Base-by-base conservation (phyloP, 305 asterid species). In the Fraxinus nigra region DNA sequence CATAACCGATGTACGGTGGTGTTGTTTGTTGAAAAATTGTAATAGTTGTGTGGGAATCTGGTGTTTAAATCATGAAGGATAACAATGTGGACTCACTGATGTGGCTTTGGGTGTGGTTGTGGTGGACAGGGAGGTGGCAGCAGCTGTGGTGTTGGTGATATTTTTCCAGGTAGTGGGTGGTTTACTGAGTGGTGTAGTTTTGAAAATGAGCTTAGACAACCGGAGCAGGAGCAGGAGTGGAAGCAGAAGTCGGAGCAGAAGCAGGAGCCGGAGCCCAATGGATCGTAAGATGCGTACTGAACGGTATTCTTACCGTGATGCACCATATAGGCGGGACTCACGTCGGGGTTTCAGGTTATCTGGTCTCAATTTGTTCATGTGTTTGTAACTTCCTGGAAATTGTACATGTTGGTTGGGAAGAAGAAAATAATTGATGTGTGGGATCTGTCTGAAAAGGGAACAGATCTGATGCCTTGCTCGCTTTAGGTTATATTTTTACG, bases 291-390 rank as follows among this genome's bases (percentile, higher is more conserved):
- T 61, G 38, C 86, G 63, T 4, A 77, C 80, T 20, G 87, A 81
- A 72, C 85, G 83, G 74, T 51, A 72, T 38, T 84, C 86, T 78
- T 80, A 76, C 61, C 79, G 78, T 70, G 85, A 75, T 69, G 74
- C 82, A 70, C 79, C 75, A 32, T 46, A 28, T 40, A 34, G 77
- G 75, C 78, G 84, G 80, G 87, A 80, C 77, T 24, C 76, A 18
- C 83, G 75, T 80, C 84, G 77, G 81, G 84, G 79, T 84, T 80
- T 80, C 87, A 84, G 87, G 87, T 84, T 85, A 38, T 35, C 24
- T 81, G 38, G 73, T 54, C 75, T 79, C 43, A 3, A 46, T 16
- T 38, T 5, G 18, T 76, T 65, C 18, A 56, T 40, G 24, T 34
- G 28, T 20, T 16, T 46, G 37, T 37, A 70, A 61, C 61, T 43